These are phyloP conservation scores for Ilyonectria mors-panacis DNA, from an alignment of 2,329 filamentous ascomycete genomes.

Conservation along the genomic window DNA sequence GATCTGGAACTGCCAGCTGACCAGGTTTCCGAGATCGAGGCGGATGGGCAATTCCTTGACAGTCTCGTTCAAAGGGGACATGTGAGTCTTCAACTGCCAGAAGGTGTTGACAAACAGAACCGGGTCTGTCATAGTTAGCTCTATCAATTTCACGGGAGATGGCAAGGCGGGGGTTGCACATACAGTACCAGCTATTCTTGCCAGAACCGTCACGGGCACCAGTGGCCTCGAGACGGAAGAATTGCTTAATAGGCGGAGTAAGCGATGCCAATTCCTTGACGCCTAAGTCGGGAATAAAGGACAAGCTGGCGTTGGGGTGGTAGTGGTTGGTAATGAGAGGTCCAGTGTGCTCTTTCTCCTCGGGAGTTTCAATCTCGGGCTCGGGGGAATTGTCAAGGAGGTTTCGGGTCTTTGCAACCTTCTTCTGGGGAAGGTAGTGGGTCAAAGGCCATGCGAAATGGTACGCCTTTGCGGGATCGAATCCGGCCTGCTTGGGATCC, in stretches of 20 bases:
- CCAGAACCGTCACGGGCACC: slow-evolving; percentile 87
- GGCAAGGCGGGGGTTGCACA: slow-evolving; percentile 41
- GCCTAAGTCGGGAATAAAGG: slow-evolving; percentile 86
- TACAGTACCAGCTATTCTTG: slow-evolving; percentile 91
- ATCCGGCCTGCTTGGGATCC: slow-evolving; percentile 81
- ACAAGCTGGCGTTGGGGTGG: slow-evolving; percentile 93
- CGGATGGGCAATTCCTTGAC: slow-evolving; percentile 86
- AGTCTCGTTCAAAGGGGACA: slow-evolving; percentile 92
- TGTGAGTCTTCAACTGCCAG: slow-evolving; percentile 94
- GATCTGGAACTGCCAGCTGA: slow-evolving; percentile 91
- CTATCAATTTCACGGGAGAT: background rate
- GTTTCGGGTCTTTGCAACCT: slow-evolving; percentile 88
- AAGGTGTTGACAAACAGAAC: slow-evolving; percentile 95
- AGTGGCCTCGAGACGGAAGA: slow-evolving; percentile 83
- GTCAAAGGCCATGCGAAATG: slow-evolving; percentile 90
- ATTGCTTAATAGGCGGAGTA: slow-evolving; percentile 82
- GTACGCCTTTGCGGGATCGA: slow-evolving; percentile 82
- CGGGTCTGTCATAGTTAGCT: slow-evolving; percentile 66
- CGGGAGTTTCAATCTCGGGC: slow-evolving; percentile 62
- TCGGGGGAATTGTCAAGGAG: slow-evolving; percentile 73
- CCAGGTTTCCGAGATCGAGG: slow-evolving; percentile 85
- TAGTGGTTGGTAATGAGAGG: slow-evolving; percentile 90
- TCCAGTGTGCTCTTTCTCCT: slow-evolving; percentile 68
- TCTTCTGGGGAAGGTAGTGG: slow-evolving; percentile 93
- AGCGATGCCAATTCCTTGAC: slow-evolving; percentile 76